These are phyloP conservation scores for Climacium dendroides DNA, from an alignment of 225 moss, liverwort and hornwort genomes.

Conservation along the genomic window DNA sequence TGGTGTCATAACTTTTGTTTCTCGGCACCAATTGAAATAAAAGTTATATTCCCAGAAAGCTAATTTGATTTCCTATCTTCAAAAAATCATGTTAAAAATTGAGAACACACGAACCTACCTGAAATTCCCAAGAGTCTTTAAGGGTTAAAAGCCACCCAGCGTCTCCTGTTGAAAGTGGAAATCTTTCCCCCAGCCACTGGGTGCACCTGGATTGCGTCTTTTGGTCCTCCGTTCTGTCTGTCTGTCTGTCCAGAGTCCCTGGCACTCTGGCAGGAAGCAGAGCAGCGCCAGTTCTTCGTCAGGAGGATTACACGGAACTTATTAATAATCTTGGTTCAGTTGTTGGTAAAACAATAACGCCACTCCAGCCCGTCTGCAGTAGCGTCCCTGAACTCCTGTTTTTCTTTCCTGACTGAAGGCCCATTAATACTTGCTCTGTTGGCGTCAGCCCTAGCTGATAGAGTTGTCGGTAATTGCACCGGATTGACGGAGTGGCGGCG, in stretches of 20 bases:
- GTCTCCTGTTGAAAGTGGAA: neutral
- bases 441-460: neutral
- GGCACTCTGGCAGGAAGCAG: too few species aligned
- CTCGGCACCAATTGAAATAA: too few species aligned
- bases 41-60: too few species aligned
- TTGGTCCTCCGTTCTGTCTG: neutral
- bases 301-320: neutral
- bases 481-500: neutral
- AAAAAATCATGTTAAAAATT: too few species aligned
- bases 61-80: too few species aligned
- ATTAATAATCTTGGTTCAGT: neutral
- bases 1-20: too few species aligned
- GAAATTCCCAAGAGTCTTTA: too few species aligned
- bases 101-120: too few species aligned
- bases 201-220: neutral
- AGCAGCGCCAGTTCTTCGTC: neutral
- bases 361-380: neutral
- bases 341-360: neutral
- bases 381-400: neutral
- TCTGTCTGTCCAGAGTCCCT: too few species aligned
- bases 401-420: neutral
- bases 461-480: neutral
- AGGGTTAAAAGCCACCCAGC: too few species aligned
- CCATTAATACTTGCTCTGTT: neutral
- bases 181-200: neutral